Base-by-base conservation (phyloP, 208 protist species). In the Trypanosoma lewisi region DNA sequence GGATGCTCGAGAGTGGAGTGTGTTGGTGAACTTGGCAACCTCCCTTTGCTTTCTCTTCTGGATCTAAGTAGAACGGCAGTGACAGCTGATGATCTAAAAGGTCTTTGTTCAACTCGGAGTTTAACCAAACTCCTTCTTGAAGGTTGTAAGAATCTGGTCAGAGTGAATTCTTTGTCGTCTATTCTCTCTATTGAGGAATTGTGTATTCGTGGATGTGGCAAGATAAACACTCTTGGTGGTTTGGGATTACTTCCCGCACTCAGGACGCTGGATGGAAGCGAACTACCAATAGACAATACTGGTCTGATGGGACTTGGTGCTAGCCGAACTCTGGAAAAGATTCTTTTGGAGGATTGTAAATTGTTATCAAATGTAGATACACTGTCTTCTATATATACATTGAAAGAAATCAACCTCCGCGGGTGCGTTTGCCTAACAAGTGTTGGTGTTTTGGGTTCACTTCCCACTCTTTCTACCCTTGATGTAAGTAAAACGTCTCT, bases 211-310 rank as follows among this genome's bases (percentile, higher is more conserved):
- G 47, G 47, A 30, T 52, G 47, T 30, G 30, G 17, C 4, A 27
- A 23, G 14, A 7, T 58, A n/a, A 47, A 27, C 14, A 5, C 6
- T 21, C 16, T 58, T 58, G 53, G 53, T 30, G 7, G 7, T 47
- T 28, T 62, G 21, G 56, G 56, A 37, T 21, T n/a, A 28, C 56
- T 62, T 49, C 42, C 56, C 1, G 19, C 48, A n/a, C 25, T 51
- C 14, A 6, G 8, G 14, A 17, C 21, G 11, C 56, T 62, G 4
- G 27, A 51, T 51, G 25, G 9, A 11, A 52, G 42, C 42, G 19
- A 62, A 30, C 49, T 41, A n/a, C 23, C 39, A 36, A 45, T 62
- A n/a, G 51, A 12, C 7, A 41, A 51, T 39, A 33, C 2, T 33
- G 56, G 44, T 28, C 16, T 62, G 17, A 6, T 25, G 11, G 42